Percentiles rank a stretch among this genome's conserved stretches.
phyloP scores from a whole-genome alignment of 2,329 filamentous ascomycete species.

The Pseudogymnoascus sp. region DNA sequence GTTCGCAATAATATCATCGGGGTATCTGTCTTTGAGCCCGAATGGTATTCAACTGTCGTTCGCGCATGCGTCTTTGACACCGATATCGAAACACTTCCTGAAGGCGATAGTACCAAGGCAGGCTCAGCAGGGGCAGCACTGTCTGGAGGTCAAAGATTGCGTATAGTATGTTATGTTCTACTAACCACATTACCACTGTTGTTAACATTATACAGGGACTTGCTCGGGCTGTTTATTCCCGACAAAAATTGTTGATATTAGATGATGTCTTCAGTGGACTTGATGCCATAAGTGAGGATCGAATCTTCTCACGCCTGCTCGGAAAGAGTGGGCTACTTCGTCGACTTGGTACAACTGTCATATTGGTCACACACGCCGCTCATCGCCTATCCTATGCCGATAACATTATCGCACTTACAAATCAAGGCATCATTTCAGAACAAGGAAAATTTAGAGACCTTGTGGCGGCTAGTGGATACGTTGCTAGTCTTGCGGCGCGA shows the following conservation, averaged over 20 bases:
- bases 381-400: slow-evolving; percentile 30
- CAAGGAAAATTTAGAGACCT: slow-evolving; percentile 16
- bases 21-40: slow-evolving; percentile 15
- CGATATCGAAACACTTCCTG: slow-evolving; percentile 27
- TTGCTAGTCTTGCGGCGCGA: slow-evolving; percentile 16
- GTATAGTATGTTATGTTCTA: slow-evolving; percentile 26
- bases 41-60: slow-evolving; percentile 24
- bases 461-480: slow-evolving; percentile 14
- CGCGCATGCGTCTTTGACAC: slow-evolving; percentile 29
- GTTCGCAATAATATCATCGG: slow-evolving; percentile 24
- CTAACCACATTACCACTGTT: not conserved
- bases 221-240: slow-evolving; percentile 20
- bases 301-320: slow-evolving; percentile 16
- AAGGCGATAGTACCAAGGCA: slow-evolving; percentile 29
- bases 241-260: slow-evolving; percentile 16
- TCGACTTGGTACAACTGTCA: slow-evolving; percentile 26
- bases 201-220: slow-evolving; percentile 22
- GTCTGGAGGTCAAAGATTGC: slow-evolving; percentile 36
- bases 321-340: slow-evolving; percentile 13
- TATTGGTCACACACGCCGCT: slow-evolving; percentile 28
- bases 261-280: slow-evolving; percentile 22
- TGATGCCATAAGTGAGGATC: slow-evolving; percentile 17
- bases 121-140: slow-evolving; percentile 33
- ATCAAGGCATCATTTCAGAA: slow-evolving; percentile 20
- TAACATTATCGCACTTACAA: slow-evolving; percentile 31